A percentile compares a stretch with the other conserved stretches of the same genome.
These are phyloP conservation scores for Solanum boliviense DNA, from an alignment of 257 asterid genomes.

Conservation along the genomic window DNA sequence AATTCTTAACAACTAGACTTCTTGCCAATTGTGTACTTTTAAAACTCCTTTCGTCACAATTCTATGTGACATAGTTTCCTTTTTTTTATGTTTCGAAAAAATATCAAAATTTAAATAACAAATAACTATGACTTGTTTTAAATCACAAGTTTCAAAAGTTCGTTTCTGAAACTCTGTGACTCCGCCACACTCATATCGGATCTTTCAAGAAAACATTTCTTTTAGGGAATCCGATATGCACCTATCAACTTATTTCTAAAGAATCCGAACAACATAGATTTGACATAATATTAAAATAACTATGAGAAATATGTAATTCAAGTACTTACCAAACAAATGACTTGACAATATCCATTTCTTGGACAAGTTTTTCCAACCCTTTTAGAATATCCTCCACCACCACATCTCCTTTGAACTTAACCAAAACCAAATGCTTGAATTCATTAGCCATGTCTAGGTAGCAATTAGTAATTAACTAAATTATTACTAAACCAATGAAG, in stretches of 20 bases:
- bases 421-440: slow-evolving; percentile 84
- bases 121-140: not conserved
- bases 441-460: slow-evolving; percentile 33
- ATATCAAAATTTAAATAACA: not conserved
- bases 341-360: slow-evolving; percentile 61
- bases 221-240: accelerated
- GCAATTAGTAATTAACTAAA: not conserved
- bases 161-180: not conserved
- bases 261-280: not conserved
- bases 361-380: slow-evolving; percentile 69
- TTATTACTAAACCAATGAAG: not conserved
- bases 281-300: not conserved
- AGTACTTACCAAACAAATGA: slow-evolving; percentile 72
- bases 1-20: not conserved
- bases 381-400: slow-evolving; percentile 52
- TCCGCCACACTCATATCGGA: not conserved
- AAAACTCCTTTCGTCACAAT: not conserved
- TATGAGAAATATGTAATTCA: not conserved
- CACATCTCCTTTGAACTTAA: slow-evolving; percentile 67
- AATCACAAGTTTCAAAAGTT: not conserved
- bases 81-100: not conserved
- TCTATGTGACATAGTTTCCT: not conserved
- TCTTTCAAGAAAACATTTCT: not conserved
- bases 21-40: not conserved
- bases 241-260: not conserved